These are phyloP conservation scores for Pseudogymnoascus sp. DNA, from an alignment of 2,329 filamentous ascomycete species.

Conservation along the genomic window DNA sequence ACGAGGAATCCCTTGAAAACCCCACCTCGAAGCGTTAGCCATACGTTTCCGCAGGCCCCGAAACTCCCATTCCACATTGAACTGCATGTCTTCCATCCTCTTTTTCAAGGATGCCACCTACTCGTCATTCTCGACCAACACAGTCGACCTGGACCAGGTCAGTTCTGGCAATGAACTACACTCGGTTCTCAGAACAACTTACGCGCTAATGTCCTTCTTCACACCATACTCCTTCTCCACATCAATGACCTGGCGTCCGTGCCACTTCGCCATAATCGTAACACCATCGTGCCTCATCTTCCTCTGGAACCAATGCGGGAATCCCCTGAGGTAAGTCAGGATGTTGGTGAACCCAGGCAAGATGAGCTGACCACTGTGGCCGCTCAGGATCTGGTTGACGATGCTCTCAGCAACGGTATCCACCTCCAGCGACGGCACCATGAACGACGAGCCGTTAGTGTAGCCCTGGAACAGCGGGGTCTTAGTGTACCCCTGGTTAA, in stretches of 20 bases:
- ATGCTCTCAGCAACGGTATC: constrained; percentile 59
- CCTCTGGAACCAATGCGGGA: constrained; percentile 59
- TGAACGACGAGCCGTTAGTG: constrained; percentile 41
- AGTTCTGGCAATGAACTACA: not conserved
- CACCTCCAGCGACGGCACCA: constrained; percentile 48
- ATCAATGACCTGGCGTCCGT: constrained; percentile 28
- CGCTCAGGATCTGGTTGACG: constrained; percentile 51
- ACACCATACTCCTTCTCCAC: constrained; percentile 22
- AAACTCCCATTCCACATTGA: constrained; percentile 4
- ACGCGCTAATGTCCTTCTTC: constrained; percentile 21
- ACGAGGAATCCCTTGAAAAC: not conserved
- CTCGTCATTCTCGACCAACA: not conserved
- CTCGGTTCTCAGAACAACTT: constrained; percentile 13
- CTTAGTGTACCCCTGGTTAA: constrained; percentile 57
- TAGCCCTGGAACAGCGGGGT: constrained; percentile 55
- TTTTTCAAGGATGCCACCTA: not conserved
- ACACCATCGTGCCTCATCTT: constrained; percentile 37
- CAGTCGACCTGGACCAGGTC: not conserved
- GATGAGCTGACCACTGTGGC: constrained; percentile 50
- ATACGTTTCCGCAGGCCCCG: not conserved
- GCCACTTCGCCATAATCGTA: constrained; percentile 25
- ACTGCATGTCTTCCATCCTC: not conserved
- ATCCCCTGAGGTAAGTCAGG: constrained; percentile 39
- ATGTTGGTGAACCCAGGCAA: constrained; percentile 40
- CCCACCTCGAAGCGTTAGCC: not conserved